Conservation (phyloP, 768 basidiomycete species). For the Leucocoprinus sp. region DNA sequence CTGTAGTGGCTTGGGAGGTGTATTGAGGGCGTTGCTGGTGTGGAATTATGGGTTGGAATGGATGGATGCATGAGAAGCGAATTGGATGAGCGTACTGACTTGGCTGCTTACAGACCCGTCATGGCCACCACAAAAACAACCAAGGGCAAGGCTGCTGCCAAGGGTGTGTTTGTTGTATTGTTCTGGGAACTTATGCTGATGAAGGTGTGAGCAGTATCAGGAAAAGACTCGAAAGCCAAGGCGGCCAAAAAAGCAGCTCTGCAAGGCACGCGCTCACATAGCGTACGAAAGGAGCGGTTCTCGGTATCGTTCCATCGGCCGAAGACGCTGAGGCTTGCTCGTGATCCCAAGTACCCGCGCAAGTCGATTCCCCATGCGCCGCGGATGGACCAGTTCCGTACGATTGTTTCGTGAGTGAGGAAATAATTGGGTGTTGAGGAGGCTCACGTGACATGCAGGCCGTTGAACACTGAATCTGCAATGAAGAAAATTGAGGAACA, state of each 20-base stretch:
- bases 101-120: constrained; percentile 12
- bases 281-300: constrained; percentile 72
- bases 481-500: constrained; percentile 99
- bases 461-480: constrained; percentile 90
- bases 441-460: constrained; percentile 31
- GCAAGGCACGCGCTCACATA: constrained; percentile 73
- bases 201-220: constrained; percentile 20
- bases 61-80: constrained; percentile 15
- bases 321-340: constrained; percentile 80
- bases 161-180: constrained; percentile 24
- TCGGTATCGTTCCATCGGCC: constrained; percentile 94
- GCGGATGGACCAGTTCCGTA: constrained; percentile 95
- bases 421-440: constrained; percentile 7
- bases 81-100: constrained; percentile 16
- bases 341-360: constrained; percentile 90
- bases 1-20: not conserved
- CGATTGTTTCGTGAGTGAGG: constrained; percentile 70
- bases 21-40: constrained; percentile 1
- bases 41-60: constrained; percentile 5
- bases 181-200: not conserved
- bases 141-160: constrained; percentile 55
- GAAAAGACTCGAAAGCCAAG: constrained; percentile 71
- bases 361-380: constrained; percentile 89
- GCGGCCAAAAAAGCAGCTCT: constrained; percentile 94
- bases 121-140: constrained; percentile 67